Evolutionary conservation across 2,329 filamentous ascomycete genomes (phyloP).

Genomic region (Fusarium buxicola): DNA sequence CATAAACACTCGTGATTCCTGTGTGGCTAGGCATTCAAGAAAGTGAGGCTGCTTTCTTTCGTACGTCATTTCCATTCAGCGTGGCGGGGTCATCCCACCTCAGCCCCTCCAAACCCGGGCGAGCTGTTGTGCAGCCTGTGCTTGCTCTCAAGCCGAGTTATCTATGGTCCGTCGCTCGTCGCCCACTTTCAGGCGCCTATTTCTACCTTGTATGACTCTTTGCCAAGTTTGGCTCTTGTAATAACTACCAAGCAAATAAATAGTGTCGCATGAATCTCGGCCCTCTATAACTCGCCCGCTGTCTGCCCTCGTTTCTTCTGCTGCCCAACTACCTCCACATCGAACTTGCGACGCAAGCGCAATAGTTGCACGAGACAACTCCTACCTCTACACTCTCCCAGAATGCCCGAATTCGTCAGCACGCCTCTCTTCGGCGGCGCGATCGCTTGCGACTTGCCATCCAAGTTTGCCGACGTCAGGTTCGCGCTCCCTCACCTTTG

Average conservation of each 20-base stretch:
- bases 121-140: conserved; percentile 6
- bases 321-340: conserved; percentile 6
- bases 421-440: conserved; percentile 79
- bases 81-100: conserved; percentile 26
- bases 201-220: conserved; percentile 18
- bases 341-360: conserved; percentile 11
- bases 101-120: conserved; percentile 37
- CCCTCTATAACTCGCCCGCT: conserved; percentile 9
- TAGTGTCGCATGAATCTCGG: conserved; percentile 10
- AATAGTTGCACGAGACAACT: not conserved
- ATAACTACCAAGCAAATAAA: conserved; percentile 12
- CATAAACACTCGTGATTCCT: not conserved
- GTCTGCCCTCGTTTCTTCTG: conserved; percentile 7
- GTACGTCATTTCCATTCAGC: conserved; percentile 33
- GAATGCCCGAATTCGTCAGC: conserved; percentile 66
- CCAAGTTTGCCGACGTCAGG: conserved; percentile 79
- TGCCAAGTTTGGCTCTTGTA: conserved; percentile 24
- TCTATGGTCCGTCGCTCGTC: conserved; percentile 32
- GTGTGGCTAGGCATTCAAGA: not conserved
- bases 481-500: conserved; percentile 47
- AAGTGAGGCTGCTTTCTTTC: conserved; percentile 20
- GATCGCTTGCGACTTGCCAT: conserved; percentile 74
- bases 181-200: conserved; percentile 37
- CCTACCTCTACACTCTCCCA: conserved; percentile 15
- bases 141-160: conserved; percentile 10